phyloP scores from a whole-genome alignment of 2,329 filamentous ascomycete species.

The Graphilbum ipis-grandicollis region DNA sequence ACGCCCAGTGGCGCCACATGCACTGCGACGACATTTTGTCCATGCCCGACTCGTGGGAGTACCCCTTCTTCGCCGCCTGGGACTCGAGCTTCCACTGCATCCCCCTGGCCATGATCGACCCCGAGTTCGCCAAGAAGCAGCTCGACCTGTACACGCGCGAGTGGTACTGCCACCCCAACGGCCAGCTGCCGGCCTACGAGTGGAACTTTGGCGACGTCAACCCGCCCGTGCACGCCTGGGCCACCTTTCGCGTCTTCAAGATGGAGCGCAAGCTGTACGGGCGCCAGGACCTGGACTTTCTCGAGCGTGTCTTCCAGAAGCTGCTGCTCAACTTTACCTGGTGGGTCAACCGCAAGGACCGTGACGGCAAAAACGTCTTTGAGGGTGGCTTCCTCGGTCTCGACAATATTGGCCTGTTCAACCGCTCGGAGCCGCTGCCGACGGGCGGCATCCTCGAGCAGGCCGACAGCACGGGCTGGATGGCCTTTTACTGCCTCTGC shows the following conservation, averaged over 20 bases:
- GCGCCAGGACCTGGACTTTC: constrained; percentile 82
- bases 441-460: constrained; percentile 90
- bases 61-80: constrained; percentile 96
- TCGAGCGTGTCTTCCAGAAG: constrained; percentile 94
- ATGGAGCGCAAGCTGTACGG: constrained; percentile 97
- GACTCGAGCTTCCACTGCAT: constrained; percentile 96
- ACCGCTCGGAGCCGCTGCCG: constrained; percentile 83
- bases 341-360: constrained; percentile 97
- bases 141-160: constrained; percentile 89
- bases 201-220: constrained; percentile 99
- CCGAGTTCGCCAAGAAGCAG: constrained; percentile 96
- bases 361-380: constrained; percentile 90
- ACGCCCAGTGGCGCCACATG: constrained; percentile 86
- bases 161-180: constrained; percentile 98
- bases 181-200: constrained; percentile 79
- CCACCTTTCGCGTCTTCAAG: constrained; percentile 90
- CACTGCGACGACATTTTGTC: constrained; percentile 88
- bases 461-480: constrained; percentile 96
- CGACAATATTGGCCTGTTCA: constrained; percentile 96
- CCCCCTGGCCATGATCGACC: constrained; percentile 89
- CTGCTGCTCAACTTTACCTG: constrained; percentile 92
- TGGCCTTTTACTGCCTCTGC: constrained; percentile 91
- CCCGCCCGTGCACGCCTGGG: constrained; percentile 90
- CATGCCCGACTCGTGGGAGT: constrained; percentile 98
- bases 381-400: constrained; percentile 90